Conservation (phyloP, 2,329 filamentous ascomycete species). For the Rhytidhysteron rufulum region DNA sequence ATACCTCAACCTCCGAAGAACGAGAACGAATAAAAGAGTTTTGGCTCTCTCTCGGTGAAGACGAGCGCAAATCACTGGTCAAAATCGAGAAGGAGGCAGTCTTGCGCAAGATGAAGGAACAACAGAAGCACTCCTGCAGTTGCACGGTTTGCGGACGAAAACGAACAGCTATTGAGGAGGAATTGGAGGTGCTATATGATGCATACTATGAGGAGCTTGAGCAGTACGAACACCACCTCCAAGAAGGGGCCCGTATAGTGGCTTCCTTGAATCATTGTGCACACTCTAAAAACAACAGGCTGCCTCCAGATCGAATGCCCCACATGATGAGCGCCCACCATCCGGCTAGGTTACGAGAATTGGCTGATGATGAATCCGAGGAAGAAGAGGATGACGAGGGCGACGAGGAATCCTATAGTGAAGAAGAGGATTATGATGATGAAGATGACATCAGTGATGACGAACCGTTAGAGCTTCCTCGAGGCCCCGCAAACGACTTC, state of each 20-base stretch:
- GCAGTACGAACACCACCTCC: constrained; percentile 87
- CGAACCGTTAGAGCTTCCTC: constrained; percentile 61
- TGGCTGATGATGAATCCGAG: constrained; percentile 53
- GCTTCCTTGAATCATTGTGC: constrained; percentile 63
- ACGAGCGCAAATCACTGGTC: constrained; percentile 89
- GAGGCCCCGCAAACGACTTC: constrained; percentile 74
- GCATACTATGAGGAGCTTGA: constrained; percentile 98
- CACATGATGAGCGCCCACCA: constrained; percentile 60
- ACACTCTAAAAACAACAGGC: constrained; percentile 47
- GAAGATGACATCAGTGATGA: constrained; percentile 65
- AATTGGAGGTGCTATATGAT: constrained; percentile 95
- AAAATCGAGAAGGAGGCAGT: constrained; percentile 99
- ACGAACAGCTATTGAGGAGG: constrained; percentile 94
- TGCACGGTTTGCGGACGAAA: constrained; percentile 97
- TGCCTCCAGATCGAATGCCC: constrained; percentile 56
- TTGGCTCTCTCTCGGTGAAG: constrained; percentile 91
- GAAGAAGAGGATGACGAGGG: constrained; percentile 55
- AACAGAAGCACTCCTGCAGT: constrained; percentile 98
- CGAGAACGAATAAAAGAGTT: constrained; percentile 97
- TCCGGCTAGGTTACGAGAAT: constrained; percentile 64
- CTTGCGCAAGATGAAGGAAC: constrained; percentile 98
- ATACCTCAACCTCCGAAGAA: constrained; percentile 89
- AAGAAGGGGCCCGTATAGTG: constrained; percentile 67
- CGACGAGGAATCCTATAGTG: constrained; percentile 52
- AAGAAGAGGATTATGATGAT: constrained; percentile 65